These are phyloP conservation scores for Krasilnikovozyma curviuscula DNA, from an alignment of 768 basidiomycete genomes.

Conservation along the genomic window DNA sequence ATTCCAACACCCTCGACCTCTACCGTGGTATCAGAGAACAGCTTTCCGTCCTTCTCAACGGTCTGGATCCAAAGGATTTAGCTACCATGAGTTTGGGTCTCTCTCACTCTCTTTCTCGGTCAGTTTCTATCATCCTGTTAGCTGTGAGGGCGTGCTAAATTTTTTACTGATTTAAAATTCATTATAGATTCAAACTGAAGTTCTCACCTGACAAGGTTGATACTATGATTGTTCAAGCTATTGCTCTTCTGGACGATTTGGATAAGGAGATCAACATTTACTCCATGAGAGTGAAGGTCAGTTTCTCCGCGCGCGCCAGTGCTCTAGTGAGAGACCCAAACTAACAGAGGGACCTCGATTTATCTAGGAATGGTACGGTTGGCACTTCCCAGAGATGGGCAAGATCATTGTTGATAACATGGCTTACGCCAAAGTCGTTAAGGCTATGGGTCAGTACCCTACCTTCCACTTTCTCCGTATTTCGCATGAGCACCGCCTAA, in stretches of 20 bases:
- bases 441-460: conserved; percentile 52
- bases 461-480: neutral
- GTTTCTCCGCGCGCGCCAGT: conserved; percentile 18
- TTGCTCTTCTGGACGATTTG: conserved; percentile 87
- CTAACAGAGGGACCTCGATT: no score
- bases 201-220: conserved; percentile 99
- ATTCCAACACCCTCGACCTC: conserved; percentile 48
- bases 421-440: conserved; percentile 87
- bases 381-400: conserved; percentile 99
- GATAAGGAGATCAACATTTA: conserved; percentile 99
- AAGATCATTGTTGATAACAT: conserved; percentile 96
- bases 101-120: conserved; percentile 90
- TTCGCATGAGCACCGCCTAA: neutral
- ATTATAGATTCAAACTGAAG: conserved; percentile 80
- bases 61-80: conserved; percentile 78
- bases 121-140: neutral
- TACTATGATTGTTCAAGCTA: conserved; percentile 98
- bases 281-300: conserved; percentile 92
- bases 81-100: conserved; percentile 96
- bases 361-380: conserved; percentile 97
- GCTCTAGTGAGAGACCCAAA: no score
- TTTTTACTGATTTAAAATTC: neutral
- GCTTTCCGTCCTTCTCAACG: conserved; percentile 66
- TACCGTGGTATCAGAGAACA: conserved; percentile 92
- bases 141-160: no score